These are phyloP conservation scores for Phytophthora uliginosa DNA, from an alignment of 352 stramenopile genomes.

Conservation along the genomic window DNA sequence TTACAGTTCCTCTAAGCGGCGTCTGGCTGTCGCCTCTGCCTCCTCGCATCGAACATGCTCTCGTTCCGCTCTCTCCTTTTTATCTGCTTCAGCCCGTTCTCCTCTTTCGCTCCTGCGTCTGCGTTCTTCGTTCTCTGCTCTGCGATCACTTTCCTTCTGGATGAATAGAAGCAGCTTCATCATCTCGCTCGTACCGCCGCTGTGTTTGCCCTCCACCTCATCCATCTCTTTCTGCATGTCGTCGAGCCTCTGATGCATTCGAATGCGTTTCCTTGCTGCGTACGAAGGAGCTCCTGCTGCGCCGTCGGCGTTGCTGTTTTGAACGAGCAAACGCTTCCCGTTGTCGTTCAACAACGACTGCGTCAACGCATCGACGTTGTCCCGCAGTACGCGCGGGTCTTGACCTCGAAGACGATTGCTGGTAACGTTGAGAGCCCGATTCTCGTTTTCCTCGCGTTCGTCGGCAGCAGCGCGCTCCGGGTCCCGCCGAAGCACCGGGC, in stretches of 20 bases:
- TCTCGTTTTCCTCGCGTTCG: too few species aligned
- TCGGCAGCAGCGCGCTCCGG: too few species aligned
- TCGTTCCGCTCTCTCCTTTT: not conserved
- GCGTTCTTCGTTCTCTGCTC: not conserved
- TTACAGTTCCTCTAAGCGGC: not conserved
- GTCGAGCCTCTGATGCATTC: not conserved
- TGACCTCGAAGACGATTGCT: not conserved
- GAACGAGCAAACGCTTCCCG: not conserved
- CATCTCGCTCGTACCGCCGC: not conserved
- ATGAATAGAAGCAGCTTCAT: not conserved
- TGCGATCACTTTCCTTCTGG: not conserved
- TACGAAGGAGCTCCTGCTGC: not conserved
- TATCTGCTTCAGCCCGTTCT: not conserved
- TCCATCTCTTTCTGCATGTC: not conserved
- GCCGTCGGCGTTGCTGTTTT: not conserved
- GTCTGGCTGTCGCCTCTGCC: not conserved
- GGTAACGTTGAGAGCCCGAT: too few species aligned
- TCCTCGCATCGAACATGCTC: not conserved
- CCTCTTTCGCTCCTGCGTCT: not conserved
- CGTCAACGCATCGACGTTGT: not conserved
- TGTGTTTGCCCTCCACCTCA: not conserved
- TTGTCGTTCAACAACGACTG: not conserved
- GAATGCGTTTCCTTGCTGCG: not conserved
- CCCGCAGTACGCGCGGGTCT: not conserved
- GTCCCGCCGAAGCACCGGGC: too few species aligned